Evolutionary conservation across 2,329 filamentous ascomycete species (phyloP).

Genomic region (Diaporthe batatas): DNA sequence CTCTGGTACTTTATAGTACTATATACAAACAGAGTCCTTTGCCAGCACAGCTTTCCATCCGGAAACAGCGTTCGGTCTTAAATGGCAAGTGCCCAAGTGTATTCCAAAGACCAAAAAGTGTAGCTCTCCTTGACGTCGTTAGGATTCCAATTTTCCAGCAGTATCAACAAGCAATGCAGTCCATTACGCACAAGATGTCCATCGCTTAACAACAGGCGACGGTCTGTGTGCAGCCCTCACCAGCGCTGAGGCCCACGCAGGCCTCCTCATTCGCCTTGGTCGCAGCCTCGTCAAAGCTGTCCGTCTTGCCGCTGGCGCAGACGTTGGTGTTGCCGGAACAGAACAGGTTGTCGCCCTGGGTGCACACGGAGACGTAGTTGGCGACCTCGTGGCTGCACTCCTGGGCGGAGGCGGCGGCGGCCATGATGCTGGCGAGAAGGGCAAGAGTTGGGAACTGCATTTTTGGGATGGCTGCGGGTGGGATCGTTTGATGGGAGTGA

Average conservation of each 20-base stretch:
- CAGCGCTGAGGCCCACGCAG: neutral
- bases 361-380: constrained; percentile 5
- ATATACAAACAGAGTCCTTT: neutral
- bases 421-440: constrained; percentile 8
- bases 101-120: neutral
- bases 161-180: neutral
- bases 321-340: constrained; percentile 14
- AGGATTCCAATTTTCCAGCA: neutral
- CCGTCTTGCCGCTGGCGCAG: neutral
- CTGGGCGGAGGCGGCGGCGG: constrained; percentile 10
- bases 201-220: constrained; percentile 22
- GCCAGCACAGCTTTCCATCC: neutral
- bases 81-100: no score
- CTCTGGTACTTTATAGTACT: neutral
- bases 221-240: neutral
- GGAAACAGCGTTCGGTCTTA: no score
- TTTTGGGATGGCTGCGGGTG: neutral
- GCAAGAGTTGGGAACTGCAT: constrained; percentile 8
- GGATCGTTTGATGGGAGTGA: neutral
- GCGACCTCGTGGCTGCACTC: constrained; percentile 12
- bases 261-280: constrained; percentile 18
- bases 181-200: neutral
- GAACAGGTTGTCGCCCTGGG: constrained; percentile 13
- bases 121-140: neutral
- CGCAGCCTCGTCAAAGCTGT: neutral